Conservation (phyloP, 495 filamentous ascomycete genomes). For the Lindgomyces ingoldianus region DNA sequence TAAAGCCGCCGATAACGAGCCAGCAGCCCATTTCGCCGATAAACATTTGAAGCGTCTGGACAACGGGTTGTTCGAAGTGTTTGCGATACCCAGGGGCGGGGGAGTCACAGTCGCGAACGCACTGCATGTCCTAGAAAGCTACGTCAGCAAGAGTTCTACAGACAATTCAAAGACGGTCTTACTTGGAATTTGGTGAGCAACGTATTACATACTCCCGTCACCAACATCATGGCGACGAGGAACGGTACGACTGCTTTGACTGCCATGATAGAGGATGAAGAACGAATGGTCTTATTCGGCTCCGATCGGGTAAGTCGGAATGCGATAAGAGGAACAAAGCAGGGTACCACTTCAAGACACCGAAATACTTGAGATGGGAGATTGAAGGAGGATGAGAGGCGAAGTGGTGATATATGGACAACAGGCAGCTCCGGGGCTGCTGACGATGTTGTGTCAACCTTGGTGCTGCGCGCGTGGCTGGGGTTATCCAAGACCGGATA, state of each 20-base stretch:
- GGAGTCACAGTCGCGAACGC: constrained; percentile 83
- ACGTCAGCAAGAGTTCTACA: background rate
- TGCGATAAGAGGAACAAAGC: constrained; percentile 7
- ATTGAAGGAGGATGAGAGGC: background rate
- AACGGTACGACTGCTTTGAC: constrained; percentile 70
- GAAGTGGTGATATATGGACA: background rate
- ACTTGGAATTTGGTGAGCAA: constrained; percentile 96
- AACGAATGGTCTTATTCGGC: background rate
- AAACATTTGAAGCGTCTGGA: constrained; percentile 96
- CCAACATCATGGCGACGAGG: constrained; percentile 88
- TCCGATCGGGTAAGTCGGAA: background rate
- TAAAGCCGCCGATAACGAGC: constrained; percentile 72
- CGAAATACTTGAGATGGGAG: background rate
- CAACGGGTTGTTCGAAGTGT: constrained; percentile 89
- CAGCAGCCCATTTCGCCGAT: constrained; percentile 90
- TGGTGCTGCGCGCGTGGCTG: constrained; percentile 26
- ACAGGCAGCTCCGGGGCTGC: constrained; percentile 16
- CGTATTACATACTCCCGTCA: constrained; percentile 93
- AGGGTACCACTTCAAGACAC: background rate
- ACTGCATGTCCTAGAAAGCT: constrained; percentile 80
- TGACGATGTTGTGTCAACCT: constrained; percentile 13
- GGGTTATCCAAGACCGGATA: constrained; percentile 7
- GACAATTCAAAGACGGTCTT: constrained; percentile 18
- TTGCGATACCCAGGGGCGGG: constrained; percentile 65
- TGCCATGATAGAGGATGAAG: constrained; percentile 50